phyloP scores from a whole-genome alignment of 805 yeast genomes.

The Teunomyces barrocoloradensis region DNA sequence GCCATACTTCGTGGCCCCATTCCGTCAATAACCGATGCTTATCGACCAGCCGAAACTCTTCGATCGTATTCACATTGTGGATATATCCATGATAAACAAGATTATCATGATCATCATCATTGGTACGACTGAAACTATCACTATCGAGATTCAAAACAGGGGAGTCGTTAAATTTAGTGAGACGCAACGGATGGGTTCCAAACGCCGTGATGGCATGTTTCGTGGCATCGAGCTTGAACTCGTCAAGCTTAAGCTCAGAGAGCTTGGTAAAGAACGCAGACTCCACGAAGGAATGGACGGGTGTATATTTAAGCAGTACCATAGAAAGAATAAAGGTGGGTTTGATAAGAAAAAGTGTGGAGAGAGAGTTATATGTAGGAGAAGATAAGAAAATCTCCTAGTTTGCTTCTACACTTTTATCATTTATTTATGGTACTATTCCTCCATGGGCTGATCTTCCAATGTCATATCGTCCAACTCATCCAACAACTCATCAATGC shows the following conservation, averaged over 20 bases:
- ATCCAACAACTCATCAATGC: conserved; percentile 88
- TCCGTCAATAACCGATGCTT: conserved; percentile 55
- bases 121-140: conserved; percentile 20
- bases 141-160: conserved; percentile 36
- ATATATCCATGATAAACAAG: conserved; percentile 21
- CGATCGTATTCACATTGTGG: conserved; percentile 75
- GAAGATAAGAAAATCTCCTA: too few relatives aligned
- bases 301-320: conserved; percentile 37
- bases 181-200: conserved; percentile 30
- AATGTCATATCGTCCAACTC: conserved; percentile 92
- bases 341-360: neutral
- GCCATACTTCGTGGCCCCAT: conserved; percentile 30
- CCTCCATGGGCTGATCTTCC: conserved; percentile 45
- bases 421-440: neutral
- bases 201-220: conserved; percentile 45
- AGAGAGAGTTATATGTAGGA: too few relatives aligned
- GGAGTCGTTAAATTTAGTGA: conserved; percentile 33
- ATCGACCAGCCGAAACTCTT: conserved; percentile 71
- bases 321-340: neutral
- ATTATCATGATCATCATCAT: conserved; percentile 6
- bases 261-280: conserved; percentile 81
- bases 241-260: conserved; percentile 69
- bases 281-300: conserved; percentile 74
- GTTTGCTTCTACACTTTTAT: neutral
- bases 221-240: conserved; percentile 60